Evolutionary conservation across 768 basidiomycete species (phyloP).

Genomic region (Amanita inopinata): DNA sequence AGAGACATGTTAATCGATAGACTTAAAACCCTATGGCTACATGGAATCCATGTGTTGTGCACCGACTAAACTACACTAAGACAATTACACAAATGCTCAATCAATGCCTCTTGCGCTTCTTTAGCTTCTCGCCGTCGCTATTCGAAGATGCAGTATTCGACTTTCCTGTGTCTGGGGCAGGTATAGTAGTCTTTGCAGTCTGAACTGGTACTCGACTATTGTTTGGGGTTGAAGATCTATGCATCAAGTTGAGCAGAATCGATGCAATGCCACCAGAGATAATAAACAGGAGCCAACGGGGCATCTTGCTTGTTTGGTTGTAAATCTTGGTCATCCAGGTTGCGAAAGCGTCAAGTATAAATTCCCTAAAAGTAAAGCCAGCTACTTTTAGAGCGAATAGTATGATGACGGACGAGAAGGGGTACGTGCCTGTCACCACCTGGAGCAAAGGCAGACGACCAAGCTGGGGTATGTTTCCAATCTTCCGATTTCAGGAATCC

Average conservation of each 20-base stretch:
- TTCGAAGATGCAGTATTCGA: neutral
- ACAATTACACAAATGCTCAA: too few relatives aligned
- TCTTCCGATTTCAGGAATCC: conserved; percentile 56
- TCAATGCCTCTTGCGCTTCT: too few relatives aligned
- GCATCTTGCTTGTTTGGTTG: conserved; percentile 40
- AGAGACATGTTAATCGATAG: conserved; percentile 1
- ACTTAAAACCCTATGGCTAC: neutral
- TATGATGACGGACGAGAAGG: neutral
- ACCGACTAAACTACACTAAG: too few relatives aligned
- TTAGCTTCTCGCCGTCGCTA: neutral
- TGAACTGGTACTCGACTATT: conserved; percentile 1
- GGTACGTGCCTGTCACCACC: conserved; percentile 65
- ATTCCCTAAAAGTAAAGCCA: conserved; percentile 41
- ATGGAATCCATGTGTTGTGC: neutral
- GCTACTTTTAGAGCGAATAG: neutral
- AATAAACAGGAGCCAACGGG: conserved; percentile 65
- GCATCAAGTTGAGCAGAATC: conserved; percentile 57
- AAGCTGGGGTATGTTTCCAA: conserved; percentile 56
- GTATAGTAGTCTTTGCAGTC: neutral
- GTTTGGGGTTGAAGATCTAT: conserved; percentile 23
- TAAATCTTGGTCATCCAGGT: conserved; percentile 40
- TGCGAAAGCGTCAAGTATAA: conserved; percentile 52
- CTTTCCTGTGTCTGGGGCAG: conserved; percentile 8
- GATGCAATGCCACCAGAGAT: conserved; percentile 58
- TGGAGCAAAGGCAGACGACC: conserved; percentile 62